Evolutionary conservation across 2,329 filamentous ascomycete genomes (phyloP), one percentile per base, ranked within the genome.

Genomic region (Westerdykella sp.): DNA sequence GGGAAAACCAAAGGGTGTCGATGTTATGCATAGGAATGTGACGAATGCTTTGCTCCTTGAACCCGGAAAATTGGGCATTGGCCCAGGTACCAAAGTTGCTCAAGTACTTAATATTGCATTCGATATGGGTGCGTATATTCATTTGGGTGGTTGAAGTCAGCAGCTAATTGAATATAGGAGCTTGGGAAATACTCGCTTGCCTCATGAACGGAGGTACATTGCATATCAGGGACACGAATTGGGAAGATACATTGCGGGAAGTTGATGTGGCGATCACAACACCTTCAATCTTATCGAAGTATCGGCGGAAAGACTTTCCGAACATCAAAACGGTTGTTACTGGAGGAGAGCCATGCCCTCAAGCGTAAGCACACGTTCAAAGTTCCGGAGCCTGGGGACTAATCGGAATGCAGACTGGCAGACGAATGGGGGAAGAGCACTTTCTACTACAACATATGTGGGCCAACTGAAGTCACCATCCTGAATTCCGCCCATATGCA

Each of bases 401-500:
- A 16, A 32, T 39, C 32, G 25, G 6, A 12, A 3, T 23, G 7
- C 28, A 66, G 67, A 36, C 66, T 81, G n/a, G 77, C 77, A 5
- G 77, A 80, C 49, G 63, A 74, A 25, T 80, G 77, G 78, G 73
- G 75, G 12, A 63, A 68, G 3, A 60, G 71, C 66, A 48, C 51
- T 13, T 37, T 36, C 25, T 64, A 59, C 36, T 63, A 59, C 68
- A 81, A 80, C 60, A 74, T 75, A 50, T 81, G 77, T 52, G 78
- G 78, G 2, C 77, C 78, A 1, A 80, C 78, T 0, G 78, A 81
- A 55, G 75, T 77, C 12, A 80, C 75, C 1, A 78, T 81, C 40
- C 69, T 81, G 41, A 80, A 81, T 57, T 78, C 77, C 5, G 75
- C 76, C 60, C 72, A 76, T 41, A 65, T 65, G 32, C 77, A 80